Conservation (phyloP, 2,329 filamentous ascomycete species). For the Monilinia polystroma region DNA sequence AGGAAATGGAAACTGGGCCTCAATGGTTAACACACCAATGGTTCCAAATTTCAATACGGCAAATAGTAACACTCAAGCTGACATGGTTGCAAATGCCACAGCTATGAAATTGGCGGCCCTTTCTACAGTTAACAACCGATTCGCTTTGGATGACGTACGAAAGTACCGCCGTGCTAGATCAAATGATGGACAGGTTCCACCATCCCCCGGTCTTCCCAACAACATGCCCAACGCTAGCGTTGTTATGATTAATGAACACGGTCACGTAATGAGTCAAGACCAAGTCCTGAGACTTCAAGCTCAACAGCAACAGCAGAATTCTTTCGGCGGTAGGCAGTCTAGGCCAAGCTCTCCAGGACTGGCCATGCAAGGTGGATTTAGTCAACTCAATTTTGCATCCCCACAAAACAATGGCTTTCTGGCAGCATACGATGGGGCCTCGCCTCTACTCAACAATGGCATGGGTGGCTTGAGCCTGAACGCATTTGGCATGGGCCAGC, state of each 20-base stretch:
- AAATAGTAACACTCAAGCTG: slow-evolving; percentile 65
- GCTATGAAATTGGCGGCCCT: slow-evolving; percentile 98
- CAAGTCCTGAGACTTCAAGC: slow-evolving; percentile 80
- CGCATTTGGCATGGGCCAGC: slow-evolving; percentile 66
- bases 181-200: slow-evolving; percentile 67
- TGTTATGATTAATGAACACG: slow-evolving; percentile 92
- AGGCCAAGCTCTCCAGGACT: slow-evolving; percentile 88
- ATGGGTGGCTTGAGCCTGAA: slow-evolving; percentile 70
- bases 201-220: slow-evolving; percentile 65
- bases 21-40: slow-evolving; percentile 98
- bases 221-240: slow-evolving; percentile 72
- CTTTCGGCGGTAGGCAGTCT: slow-evolving; percentile 70
- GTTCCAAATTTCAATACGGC: slow-evolving; percentile 73
- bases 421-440: slow-evolving; percentile 76
- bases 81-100: slow-evolving; percentile 98
- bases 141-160: slow-evolving; percentile 92
- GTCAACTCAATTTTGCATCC: slow-evolving; percentile 71
- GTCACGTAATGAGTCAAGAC: slow-evolving; percentile 81
- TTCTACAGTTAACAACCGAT: slow-evolving; percentile 97
- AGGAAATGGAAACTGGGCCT: slow-evolving; percentile 92
- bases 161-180: slow-evolving; percentile 93
- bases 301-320: slow-evolving; percentile 54
- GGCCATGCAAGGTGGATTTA: slow-evolving; percentile 70
- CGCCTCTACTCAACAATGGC: slow-evolving; percentile 68
- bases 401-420: slow-evolving; percentile 95